Base-by-base conservation (phyloP, 2,329 filamentous ascomycete genomes). In the Coleophoma crateriformis region DNA sequence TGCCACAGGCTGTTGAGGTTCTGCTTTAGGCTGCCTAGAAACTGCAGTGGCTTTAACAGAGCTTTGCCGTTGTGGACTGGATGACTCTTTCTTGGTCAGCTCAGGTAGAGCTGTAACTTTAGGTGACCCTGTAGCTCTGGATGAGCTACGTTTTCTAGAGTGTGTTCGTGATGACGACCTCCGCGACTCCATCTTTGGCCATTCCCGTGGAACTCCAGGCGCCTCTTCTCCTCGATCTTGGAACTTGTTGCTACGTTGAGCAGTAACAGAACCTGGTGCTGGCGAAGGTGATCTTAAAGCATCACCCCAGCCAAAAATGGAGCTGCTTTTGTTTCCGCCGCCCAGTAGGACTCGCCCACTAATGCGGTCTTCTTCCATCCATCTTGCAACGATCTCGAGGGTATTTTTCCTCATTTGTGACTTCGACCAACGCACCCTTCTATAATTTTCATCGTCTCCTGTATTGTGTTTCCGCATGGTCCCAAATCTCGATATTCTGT, bases 351-450 rank as follows among this genome's bases (percentile, higher is more conserved):
- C 65, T 44, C 74, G 73, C 1, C 79, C 78, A 2, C 76, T 70
- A 27, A 80, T 77, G 0, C 78, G 78, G 56, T 82, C 81, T 57
- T 85, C 78, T 56, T 84, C 79, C 73, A 85, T 82, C 83, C 83
- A 87, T 22, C 79, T 73, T 22, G 77, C 72, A 15, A 86, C 81
- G 38, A 81, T 79, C 50, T 76, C 73, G 51, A 82, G 71, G 1
- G 76, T 79, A 8, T 80, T 74, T 12, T 66, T 64, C 20, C 78
- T 78, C 2, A 81, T 66, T 7, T 71, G 65, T 0, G 81, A 84
- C n/a, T 70, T 66, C 4, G 61, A 54, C 82, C 83, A 87, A 3
- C 70, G 68, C n/a, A 83, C 71, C 8, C 77, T 73, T 15, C 76
- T 69, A 60, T 85, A 86, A 54, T 75, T 77, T 8, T 82, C 79